Percentiles rank a stretch among this genome's conserved stretches.
These are phyloP conservation scores for Psilocybe cubensis DNA, from an alignment of 768 basidiomycete species.

Conservation along the genomic window DNA sequence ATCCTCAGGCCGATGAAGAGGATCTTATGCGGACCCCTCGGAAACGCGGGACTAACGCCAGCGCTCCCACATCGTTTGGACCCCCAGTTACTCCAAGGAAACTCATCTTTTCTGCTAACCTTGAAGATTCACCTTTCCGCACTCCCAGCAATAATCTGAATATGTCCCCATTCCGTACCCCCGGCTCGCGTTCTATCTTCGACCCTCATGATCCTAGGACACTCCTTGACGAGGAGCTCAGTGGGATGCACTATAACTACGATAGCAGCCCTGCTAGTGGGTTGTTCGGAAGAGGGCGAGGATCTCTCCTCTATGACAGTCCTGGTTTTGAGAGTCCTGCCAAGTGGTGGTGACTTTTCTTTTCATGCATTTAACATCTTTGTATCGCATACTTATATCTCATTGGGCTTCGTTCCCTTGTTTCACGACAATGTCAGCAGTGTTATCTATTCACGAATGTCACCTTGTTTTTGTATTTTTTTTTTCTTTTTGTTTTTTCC, in stretches of 20 bases:
- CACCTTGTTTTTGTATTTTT: slow-evolving; percentile 10
- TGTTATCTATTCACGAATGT: slow-evolving; percentile 18
- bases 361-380: background rate
- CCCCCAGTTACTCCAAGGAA: slow-evolving; percentile 42
- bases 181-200: slow-evolving; percentile 53
- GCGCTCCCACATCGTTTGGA: slow-evolving; percentile 21
- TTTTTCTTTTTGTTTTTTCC: slow-evolving; percentile 5
- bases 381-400: background rate
- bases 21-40: slow-evolving; percentile 44
- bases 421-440: slow-evolving; percentile 18
- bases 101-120: slow-evolving; percentile 36
- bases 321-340: slow-evolving; percentile 48
- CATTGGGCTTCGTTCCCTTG: slow-evolving; percentile 4
- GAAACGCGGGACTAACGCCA: slow-evolving; percentile 30
- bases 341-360: slow-evolving; percentile 31
- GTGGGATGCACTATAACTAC: slow-evolving; percentile 46
- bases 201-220: slow-evolving; percentile 75
- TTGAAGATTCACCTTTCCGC: slow-evolving; percentile 43
- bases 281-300: slow-evolving; percentile 61
- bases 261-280: slow-evolving; percentile 72
- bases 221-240: slow-evolving; percentile 75
- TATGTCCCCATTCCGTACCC: slow-evolving; percentile 47
- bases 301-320: slow-evolving; percentile 69
- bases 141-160: slow-evolving; percentile 28
- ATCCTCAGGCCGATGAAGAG: slow-evolving; percentile 25